phyloP scores from a whole-genome alignment of 495 filamentous ascomycete genomes.

The Podospora anserina region DNA sequence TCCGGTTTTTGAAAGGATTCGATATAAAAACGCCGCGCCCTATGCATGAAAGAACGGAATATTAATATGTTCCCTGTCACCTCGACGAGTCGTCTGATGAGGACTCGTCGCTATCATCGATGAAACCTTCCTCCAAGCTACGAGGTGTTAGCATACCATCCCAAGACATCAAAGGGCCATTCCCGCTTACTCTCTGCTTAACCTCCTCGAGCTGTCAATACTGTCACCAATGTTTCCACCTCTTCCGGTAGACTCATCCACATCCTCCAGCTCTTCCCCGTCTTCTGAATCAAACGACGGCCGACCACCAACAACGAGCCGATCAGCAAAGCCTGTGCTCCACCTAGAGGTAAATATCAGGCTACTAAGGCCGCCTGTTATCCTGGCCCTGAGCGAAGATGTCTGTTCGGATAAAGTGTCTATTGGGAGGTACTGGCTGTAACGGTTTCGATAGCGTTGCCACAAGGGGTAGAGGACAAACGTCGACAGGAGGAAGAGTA shows the following conservation, averaged over 20 bases:
- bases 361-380: constrained; percentile 53
- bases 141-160: constrained; percentile 20
- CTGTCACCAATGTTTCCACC: constrained; percentile 47
- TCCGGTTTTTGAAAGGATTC: constrained; percentile 7
- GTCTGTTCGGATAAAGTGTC: constrained; percentile 61
- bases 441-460: constrained; percentile 70
- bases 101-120: constrained; percentile 37
- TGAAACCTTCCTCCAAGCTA: constrained; percentile 40
- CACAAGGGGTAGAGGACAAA: constrained; percentile 73
- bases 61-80: constrained; percentile 15
- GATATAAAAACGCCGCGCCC: constrained; percentile 22
- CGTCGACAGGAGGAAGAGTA: constrained; percentile 67
- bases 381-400: constrained; percentile 57
- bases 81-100: constrained; percentile 4
- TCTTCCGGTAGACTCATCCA: constrained; percentile 67
- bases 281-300: constrained; percentile 49
- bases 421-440: constrained; percentile 67
- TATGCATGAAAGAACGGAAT: constrained; percentile 11
- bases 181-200: constrained; percentile 66
- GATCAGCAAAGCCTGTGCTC: constrained; percentile 40
- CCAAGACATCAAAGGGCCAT: neutral
- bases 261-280: constrained; percentile 60
- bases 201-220: constrained; percentile 50
- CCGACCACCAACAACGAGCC: constrained; percentile 39
- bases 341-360: constrained; percentile 57